Conservation (phyloP, 2,329 filamentous ascomycete species). For the Emergomyces africanus region DNA sequence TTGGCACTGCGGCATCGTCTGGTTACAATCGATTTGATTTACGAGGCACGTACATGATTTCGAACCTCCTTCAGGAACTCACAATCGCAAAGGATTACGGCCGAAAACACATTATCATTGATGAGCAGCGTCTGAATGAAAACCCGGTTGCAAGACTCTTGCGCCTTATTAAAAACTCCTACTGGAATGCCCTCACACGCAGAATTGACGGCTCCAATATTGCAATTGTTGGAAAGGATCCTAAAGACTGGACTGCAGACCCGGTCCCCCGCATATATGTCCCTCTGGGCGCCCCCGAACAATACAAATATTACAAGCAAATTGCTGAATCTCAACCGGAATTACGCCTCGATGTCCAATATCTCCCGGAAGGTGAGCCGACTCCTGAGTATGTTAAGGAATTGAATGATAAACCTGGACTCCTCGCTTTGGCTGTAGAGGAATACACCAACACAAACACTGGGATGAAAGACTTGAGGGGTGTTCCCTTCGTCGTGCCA, state of each 20-base stretch:
- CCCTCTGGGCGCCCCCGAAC: conserved; percentile 69
- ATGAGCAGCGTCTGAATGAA: conserved; percentile 83
- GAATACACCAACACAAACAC: conserved; percentile 54
- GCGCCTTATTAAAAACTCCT: conserved; percentile 75
- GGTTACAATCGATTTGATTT: conserved; percentile 82
- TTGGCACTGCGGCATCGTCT: conserved; percentile 75
- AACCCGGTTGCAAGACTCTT: conserved; percentile 84
- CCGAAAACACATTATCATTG: conserved; percentile 76
- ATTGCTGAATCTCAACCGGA: conserved; percentile 70
- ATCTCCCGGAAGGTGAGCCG: conserved; percentile 55
- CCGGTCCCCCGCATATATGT: conserved; percentile 87
- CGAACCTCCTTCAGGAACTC: conserved; percentile 89
- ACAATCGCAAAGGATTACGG: conserved; percentile 85
- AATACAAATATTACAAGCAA: conserved; percentile 76
- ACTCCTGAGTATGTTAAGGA: conserved; percentile 70
- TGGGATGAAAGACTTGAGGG: conserved; percentile 57
- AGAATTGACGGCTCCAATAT: conserved; percentile 73
- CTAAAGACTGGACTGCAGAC: conserved; percentile 90
- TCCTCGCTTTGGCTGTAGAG: conserved; percentile 83
- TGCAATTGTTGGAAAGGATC: conserved; percentile 72
- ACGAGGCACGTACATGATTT: conserved; percentile 92
- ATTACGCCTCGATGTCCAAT: conserved; percentile 73
- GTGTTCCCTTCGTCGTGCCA: conserved; percentile 91
- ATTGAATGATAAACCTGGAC: conserved; percentile 75
- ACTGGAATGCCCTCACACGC: conserved; percentile 85